Base-by-base conservation (phyloP, 1,284 basidiomycete genomes). In the Inonotus hispidus region DNA sequence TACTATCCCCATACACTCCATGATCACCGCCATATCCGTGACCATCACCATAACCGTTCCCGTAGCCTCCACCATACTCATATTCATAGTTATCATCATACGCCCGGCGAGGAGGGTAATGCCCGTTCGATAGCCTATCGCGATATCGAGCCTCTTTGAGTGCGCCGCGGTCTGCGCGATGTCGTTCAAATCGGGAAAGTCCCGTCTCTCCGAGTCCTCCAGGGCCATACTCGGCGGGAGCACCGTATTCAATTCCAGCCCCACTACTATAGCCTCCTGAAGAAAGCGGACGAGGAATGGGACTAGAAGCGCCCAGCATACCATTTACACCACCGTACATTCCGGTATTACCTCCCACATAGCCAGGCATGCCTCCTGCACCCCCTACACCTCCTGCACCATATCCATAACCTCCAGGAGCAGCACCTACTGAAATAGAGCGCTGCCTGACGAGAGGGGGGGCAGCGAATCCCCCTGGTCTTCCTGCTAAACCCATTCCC, bases 361-460 rank as follows among this genome's bases (percentile, higher is more conserved):
- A 29, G 23, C 55, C 49, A 23, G 43, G 39, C 23, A 43, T 19
- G 11, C 60, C 60, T 10, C 41, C 39, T 39, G 23, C 47, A 29
- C 35, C 56, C 10, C 56, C n/a, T n/a, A 43, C 25, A 8, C 60
- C 60, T 10, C 41, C 39, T 39, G 23, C 47, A 29, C 35, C 61
- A 49, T 62, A 62, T 21, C 49, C 61, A 27, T 52, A 53, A 11
- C n/a, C 45, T 1, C 47, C 37, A 27, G 50, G 39, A 2, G 38
- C 39, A 16, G 47, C 45, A 19, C 47, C 46, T 3, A 49, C 25
- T 3, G 61, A 62, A 29, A 55, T 27, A 6, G 61, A 62, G 16
- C 61, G 56, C 43, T 50, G 61, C 14, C 61, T 56, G 2, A 41
- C 38, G 35, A 62, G 43, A 7, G 60, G 55, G 23, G 60, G 60